These are phyloP conservation scores for Zygosaccharomyces siamensis DNA, from an alignment of 805 yeast genomes.

Conservation along the genomic window DNA sequence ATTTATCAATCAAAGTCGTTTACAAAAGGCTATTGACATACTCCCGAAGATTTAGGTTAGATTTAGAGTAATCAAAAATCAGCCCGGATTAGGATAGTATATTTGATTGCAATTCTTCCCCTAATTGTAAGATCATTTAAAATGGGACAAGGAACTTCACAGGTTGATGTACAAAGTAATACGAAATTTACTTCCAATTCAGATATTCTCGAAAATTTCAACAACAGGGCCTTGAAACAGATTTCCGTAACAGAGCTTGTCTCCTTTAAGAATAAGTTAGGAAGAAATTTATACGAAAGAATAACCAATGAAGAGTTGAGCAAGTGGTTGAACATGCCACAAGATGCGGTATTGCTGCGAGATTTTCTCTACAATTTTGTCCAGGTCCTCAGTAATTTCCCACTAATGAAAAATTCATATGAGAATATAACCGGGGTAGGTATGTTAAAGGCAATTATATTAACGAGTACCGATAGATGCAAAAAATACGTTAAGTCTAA, in stretches of 20 bases:
- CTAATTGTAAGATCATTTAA: neutral
- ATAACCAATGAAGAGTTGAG: constrained; percentile 31
- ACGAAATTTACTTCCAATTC: constrained; percentile 6
- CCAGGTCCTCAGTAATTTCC: constrained; percentile 44
- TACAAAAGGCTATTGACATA: neutral
- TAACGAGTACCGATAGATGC: constrained; percentile 43
- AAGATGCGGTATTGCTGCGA: constrained; percentile 28
- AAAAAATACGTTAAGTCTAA: constrained; percentile 33
- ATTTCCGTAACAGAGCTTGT: constrained; percentile 25
- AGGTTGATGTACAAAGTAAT: neutral
- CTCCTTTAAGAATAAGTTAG: constrained; percentile 24
- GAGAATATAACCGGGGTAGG: constrained; percentile 37
- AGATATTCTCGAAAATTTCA: constrained; percentile 16
- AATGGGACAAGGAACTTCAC: constrained; percentile 28
- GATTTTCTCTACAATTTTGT: constrained; percentile 40
- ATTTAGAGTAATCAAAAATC: too few relatives aligned
- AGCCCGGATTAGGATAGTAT: too few relatives aligned
- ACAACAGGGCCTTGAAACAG: constrained; percentile 16
- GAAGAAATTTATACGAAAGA: constrained; percentile 21
- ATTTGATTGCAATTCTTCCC: neutral
- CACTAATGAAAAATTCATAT: constrained; percentile 40
- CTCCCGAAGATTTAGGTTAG: too few relatives aligned
- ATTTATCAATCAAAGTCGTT: neutral
- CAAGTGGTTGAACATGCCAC: constrained; percentile 37
- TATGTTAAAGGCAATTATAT: constrained; percentile 41